These are phyloP conservation scores for Sporothrix brasiliensis DNA, from an alignment of 2,329 filamentous ascomycete species.

Conservation along the genomic window DNA sequence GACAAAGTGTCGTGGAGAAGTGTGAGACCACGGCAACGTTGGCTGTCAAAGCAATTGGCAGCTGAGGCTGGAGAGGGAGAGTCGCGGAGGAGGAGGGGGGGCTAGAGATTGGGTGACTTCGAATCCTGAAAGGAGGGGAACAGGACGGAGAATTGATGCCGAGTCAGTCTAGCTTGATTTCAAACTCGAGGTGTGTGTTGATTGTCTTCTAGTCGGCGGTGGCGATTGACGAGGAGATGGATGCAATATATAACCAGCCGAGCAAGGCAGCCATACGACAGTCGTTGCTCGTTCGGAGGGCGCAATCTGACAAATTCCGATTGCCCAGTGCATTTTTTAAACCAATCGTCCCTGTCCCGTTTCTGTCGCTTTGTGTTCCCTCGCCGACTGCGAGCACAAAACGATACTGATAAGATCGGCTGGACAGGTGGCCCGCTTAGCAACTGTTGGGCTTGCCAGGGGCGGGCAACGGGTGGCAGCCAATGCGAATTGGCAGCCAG, in stretches of 20 bases:
- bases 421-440: not conserved
- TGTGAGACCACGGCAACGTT: not conserved
- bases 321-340: too few relatives aligned
- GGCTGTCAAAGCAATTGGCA: not conserved
- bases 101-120: too few relatives aligned
- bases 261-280: not conserved
- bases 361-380: not conserved
- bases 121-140: not conserved
- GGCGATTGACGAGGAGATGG: not conserved
- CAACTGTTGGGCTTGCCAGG: not conserved
- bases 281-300: not conserved
- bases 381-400: not conserved
- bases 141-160: not conserved
- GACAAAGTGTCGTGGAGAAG: not conserved
- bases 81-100: not conserved
- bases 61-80: not conserved
- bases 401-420: constrained; percentile 13
- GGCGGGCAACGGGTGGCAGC: not conserved
- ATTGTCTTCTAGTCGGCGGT: not conserved
- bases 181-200: not conserved
- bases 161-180: constrained; percentile 16
- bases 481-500: not conserved
- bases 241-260: constrained; percentile 1
- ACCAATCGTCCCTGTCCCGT: not conserved
- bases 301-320: not conserved